A percentile compares a stretch with the other conserved stretches of the same genome.
These are phyloP conservation scores for Nakazawaea holstii DNA, from an alignment of 805 yeast genomes.

Conservation along the genomic window DNA sequence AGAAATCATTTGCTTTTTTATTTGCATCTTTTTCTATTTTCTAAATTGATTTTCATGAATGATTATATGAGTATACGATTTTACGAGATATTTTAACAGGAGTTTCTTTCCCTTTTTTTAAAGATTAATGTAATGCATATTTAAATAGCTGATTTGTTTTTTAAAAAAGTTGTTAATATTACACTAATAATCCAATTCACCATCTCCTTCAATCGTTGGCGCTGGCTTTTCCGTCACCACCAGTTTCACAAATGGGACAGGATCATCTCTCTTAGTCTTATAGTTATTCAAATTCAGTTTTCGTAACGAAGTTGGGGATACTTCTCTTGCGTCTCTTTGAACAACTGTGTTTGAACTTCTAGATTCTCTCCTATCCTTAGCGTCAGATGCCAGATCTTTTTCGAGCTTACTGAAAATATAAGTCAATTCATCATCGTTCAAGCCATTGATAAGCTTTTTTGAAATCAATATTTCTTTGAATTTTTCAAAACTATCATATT, in stretches of 20 bases:
- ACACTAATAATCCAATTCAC: slow-evolving; percentile 14
- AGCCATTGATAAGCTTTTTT: slow-evolving; percentile 19
- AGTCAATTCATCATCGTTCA: slow-evolving; percentile 23
- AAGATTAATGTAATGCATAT: not conserved
- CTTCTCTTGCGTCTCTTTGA: not conserved
- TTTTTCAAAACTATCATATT: slow-evolving; percentile 12
- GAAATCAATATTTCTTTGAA: slow-evolving; percentile 15
- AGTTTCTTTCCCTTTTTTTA: no score
- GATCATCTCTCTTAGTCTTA: not conserved
- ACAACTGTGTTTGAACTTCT: not conserved
- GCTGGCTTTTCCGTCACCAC: not conserved
- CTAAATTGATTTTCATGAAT: no score
- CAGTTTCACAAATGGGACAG: not conserved
- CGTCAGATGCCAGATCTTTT: not conserved
- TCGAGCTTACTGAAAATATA: slow-evolving; percentile 17
- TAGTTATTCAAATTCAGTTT: not conserved
- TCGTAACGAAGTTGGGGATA: not conserved
- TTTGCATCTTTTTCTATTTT: no score
- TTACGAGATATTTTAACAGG: no score
- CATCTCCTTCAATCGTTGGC: not conserved
- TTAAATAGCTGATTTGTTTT: no score
- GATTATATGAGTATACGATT: no score
- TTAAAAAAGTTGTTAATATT: no score
- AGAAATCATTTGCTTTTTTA: no score
- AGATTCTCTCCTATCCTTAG: not conserved